Evolutionary conservation across 1,284 basidiomycete species (phyloP).

Genomic region (Moesziomyces aphidis): DNA sequence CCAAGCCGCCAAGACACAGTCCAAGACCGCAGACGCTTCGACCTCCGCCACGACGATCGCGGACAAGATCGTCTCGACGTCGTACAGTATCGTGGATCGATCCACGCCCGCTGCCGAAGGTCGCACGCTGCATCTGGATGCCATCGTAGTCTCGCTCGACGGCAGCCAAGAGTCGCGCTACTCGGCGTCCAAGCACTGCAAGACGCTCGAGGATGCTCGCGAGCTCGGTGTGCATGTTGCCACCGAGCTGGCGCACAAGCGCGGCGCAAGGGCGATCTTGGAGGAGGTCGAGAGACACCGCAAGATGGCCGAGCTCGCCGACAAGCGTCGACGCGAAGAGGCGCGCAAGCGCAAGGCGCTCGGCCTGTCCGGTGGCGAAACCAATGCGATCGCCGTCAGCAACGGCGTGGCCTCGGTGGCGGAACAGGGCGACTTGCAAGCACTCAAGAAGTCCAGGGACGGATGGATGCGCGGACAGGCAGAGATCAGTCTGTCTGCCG

Average conservation of each 20-base stretch:
- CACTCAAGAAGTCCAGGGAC: conserved; percentile 29
- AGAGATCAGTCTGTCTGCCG: conserved; percentile 33
- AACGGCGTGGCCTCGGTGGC: conserved; percentile 31
- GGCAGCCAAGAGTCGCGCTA: conserved; percentile 53
- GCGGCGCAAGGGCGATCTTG: conserved; percentile 59
- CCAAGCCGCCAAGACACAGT: conserved; percentile 18
- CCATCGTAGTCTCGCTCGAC: conserved; percentile 67
- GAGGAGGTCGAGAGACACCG: conserved; percentile 66
- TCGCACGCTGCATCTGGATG: conserved; percentile 49
- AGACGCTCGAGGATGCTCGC: conserved; percentile 51
- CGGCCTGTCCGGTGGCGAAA: conserved; percentile 36
- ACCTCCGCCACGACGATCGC: conserved; percentile 30
- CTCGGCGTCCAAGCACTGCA: conserved; percentile 42
- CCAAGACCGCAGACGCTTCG: neutral
- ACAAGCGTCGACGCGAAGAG: conserved; percentile 50
- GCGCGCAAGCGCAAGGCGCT: conserved; percentile 42
- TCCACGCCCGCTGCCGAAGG: conserved; percentile 50
- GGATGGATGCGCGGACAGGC: conserved; percentile 44
- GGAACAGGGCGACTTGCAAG: conserved; percentile 37
- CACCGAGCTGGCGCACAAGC: conserved; percentile 53
- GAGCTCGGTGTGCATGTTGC: conserved; percentile 59
- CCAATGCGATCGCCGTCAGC: conserved; percentile 11
- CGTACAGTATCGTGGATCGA: conserved; percentile 47
- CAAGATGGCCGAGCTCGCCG: conserved; percentile 62
- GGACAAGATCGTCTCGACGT: conserved; percentile 41